These are phyloP conservation scores for Entamoeba dispar DNA, from an alignment of 208 protist genomes.

Conservation along the genomic window DNA sequence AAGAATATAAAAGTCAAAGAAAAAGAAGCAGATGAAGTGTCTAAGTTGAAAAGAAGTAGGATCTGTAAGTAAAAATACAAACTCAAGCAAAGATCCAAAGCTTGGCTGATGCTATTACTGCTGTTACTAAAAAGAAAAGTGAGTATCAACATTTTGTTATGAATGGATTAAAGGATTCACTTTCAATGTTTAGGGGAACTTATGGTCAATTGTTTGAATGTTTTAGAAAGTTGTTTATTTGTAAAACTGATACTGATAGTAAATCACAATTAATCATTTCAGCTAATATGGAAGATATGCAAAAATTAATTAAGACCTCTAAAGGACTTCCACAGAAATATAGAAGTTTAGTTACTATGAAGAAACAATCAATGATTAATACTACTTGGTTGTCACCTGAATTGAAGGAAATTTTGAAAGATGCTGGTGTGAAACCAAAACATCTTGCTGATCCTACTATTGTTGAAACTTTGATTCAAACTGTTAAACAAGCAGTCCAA, in stretches of 20 bases:
- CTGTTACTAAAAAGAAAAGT: background rate
- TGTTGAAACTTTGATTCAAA: background rate
- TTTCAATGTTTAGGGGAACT: background rate
- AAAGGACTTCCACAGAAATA: background rate
- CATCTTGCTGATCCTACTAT: background rate
- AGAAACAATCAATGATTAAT: background rate
- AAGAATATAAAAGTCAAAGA: background rate
- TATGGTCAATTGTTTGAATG: background rate
- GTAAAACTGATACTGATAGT: background rate
- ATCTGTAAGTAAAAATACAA: background rate
- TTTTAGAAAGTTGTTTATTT: background rate
- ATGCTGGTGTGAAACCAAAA: background rate
- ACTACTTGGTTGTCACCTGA: background rate
- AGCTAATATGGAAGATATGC: background rate
- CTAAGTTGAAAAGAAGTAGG: background rate
- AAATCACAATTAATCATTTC: background rate
- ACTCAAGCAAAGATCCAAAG: background rate
- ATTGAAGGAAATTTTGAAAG: background rate
- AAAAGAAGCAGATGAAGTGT: background rate
- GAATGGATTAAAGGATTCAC: background rate
- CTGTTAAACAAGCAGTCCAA: background rate
- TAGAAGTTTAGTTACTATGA: background rate
- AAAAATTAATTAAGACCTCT: background rate
- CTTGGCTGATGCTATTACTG: background rate
- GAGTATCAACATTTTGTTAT: background rate